Evolutionary conservation across 495 filamentous ascomycete genomes (phyloP).

Genomic region (Lasiosphaeris hirsuta): DNA sequence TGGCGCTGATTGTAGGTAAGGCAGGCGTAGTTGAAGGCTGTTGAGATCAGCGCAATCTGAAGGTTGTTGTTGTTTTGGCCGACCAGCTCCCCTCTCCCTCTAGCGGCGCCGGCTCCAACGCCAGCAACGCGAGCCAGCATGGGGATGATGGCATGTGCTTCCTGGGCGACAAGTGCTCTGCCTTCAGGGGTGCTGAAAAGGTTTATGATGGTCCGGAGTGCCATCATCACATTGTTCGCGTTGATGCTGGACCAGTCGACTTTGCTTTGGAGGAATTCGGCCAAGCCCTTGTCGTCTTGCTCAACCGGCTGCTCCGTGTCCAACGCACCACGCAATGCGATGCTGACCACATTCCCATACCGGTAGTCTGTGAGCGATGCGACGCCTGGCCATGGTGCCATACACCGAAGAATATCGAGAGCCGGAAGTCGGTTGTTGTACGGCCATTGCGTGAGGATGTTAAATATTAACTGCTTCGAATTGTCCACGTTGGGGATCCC

Average conservation of each 20-base stretch:
- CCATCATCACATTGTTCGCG: constrained; percentile 81
- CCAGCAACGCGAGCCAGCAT: constrained; percentile 42
- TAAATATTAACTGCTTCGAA: constrained; percentile 53
- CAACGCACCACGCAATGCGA: constrained; percentile 29
- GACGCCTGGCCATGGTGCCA: constrained; percentile 63
- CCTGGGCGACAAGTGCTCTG: constrained; percentile 53
- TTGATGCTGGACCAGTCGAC: constrained; percentile 23
- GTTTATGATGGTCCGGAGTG: constrained; percentile 78
- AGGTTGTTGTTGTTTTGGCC: constrained; percentile 73
- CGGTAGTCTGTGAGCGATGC: constrained; percentile 48
- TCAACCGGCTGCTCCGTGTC: constrained; percentile 39
- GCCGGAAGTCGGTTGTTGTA: constrained; percentile 72
- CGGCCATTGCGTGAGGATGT: constrained; percentile 72
- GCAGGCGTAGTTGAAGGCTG: constrained; percentile 82
- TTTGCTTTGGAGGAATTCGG: constrained; percentile 11
- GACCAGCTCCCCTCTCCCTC: constrained; percentile 43
- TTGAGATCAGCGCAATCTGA: constrained; percentile 74
- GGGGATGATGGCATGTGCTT: constrained; percentile 53
- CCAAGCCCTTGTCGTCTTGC: constrained; percentile 35
- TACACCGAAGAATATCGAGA: constrained; percentile 78
- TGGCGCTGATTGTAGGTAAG: constrained; percentile 39
- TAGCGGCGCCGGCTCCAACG: constrained; percentile 21
- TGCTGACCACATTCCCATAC: constrained; percentile 51
- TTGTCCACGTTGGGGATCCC: constrained; percentile 57
- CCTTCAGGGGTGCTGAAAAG: constrained; percentile 76